Base-by-base conservation (phyloP, 495 filamentous ascomycete genomes). In the Aspergillus taichungensis region DNA sequence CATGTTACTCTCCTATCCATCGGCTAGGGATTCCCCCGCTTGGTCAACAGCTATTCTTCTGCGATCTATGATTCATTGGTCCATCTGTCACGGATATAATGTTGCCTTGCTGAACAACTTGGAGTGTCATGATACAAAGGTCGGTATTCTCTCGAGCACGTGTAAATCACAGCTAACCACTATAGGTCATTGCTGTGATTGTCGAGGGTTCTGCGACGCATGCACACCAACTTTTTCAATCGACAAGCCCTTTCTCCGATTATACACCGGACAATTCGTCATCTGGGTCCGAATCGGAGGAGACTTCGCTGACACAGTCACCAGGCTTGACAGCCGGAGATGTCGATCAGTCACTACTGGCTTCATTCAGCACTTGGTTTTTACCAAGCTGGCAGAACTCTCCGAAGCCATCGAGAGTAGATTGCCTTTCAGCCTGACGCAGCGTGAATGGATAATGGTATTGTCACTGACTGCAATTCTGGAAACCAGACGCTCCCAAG, bases 121-220 rank as follows among this genome's bases (percentile, higher is more conserved):
- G 13, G 75, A 82, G 43, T 79, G 71, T 52, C 57, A 60, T 31
- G 79, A 84, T 45, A 80, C 78, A 0, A 85, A 84, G 59, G 74
- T 77, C 53, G 28, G 44, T 30, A 0, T 13, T 46, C 3, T 18
- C 13, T 10, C 6, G 14, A 28, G 13, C 6, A 14, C 27, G 8
- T 34, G 6, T 11, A 13, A 4, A 1, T 24, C 18, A 0, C 4
- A 33, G 13, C 45, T 51, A 4, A 51, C 29, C 27, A 2, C 9
- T 14, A 1, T 24, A 55, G 53, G 49, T 55, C 8, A 72, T 78
- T 59, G 64, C 69, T 0, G 70, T 72, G 62, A 63, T 77, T 14
- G 53, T 77, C 11, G 73, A 79, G 36, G 53, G 49, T 9, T 51
- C 49, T 5, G 34, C 13, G 8, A 44, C 52, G 45, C 45, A 13